Evolutionary conservation across 495 filamentous ascomycete species (phyloP), one percentile per base, ranked within the genome.

Genomic region (Penicillium psychrofluorescens): DNA sequence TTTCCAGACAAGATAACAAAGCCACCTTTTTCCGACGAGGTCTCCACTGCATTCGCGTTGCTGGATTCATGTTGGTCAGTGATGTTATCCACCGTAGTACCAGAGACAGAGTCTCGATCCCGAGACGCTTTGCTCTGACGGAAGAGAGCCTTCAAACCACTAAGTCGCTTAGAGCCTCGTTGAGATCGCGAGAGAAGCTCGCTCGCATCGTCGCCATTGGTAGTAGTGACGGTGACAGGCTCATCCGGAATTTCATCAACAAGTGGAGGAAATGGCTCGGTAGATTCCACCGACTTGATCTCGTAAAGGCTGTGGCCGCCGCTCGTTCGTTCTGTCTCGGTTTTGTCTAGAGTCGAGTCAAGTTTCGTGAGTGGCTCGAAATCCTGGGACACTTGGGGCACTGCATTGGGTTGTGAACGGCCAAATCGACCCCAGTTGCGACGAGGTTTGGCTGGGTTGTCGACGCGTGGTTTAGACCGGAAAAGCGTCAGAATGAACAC

Each of bases 401-500:
- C n/a, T 9, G 11, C 30, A 38, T 41, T 41, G 11, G 47, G 35
- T n/a, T 36, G 29, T 8, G 47, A 47, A 16, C 44, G 48, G 30
- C 41, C 39, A 2, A 36, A 22, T 11, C 44, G 40, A 37, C 29
- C 28, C 47, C 47, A 51, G 29, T 48, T 22, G 12, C 16, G 44
- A 16, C 44, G 49, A 31, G 44, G 8, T 32, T 45, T 41, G 38
- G 45, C 29, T 1, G 45, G 43, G 7, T 43, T 16, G 10, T 22
- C 4, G 22, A 40, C 12, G 0, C 40, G 36, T 0, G 38, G 33
- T 33, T 40, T 54, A 12, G 46, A 32, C 10, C 45, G 34, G 30
- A 59, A 57, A 1, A 61, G 36, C 16, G 34, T 10, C 36, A 11
- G 47, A 40, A 61, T 39, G 10, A 44, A 40, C 14, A 45, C 29